A percentile compares a stretch with the other conserved stretches of the same genome.
phyloP scores from a whole-genome alignment of 495 filamentous ascomycete species.

The Aspergillus olivimuriae region DNA sequence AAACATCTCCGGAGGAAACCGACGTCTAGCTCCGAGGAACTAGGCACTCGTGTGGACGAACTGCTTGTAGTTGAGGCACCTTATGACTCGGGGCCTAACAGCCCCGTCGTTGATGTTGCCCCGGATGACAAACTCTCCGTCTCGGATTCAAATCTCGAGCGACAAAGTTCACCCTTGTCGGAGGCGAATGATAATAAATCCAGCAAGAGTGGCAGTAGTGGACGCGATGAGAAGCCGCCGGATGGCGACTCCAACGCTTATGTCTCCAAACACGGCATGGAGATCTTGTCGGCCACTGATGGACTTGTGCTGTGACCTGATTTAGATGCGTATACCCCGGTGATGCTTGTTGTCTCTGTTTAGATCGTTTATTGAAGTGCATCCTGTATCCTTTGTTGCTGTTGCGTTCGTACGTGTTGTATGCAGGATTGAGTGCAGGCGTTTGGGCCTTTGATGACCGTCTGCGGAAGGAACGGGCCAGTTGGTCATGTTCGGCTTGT shows the following conservation, averaged over 20 bases:
- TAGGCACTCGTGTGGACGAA: constrained; percentile 24
- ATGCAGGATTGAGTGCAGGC: no score
- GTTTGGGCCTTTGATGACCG: no score
- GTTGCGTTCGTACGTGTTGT: no score
- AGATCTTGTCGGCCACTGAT: constrained; percentile 11
- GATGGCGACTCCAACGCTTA: neutral
- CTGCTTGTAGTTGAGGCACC: constrained; percentile 48
- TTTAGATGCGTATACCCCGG: neutral
- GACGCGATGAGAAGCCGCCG: neutral
- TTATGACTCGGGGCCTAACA: constrained; percentile 44
- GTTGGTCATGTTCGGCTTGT: no score
- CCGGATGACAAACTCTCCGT: constrained; percentile 7
- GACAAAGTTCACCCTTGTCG: neutral
- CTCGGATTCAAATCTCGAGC: neutral
- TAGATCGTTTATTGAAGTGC: neutral
- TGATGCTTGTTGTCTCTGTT: neutral
- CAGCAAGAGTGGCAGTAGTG: neutral
- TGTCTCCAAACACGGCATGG: constrained; percentile 6
- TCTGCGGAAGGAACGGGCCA: no score
- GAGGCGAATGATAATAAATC: neutral
- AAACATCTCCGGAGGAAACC: constrained; percentile 37
- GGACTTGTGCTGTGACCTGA: constrained; percentile 10
- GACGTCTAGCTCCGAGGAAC: constrained; percentile 16
- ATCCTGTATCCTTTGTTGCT: no score
- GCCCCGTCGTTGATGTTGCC: constrained; percentile 32